phyloP scores from a whole-genome alignment of 495 filamentous ascomycete genomes.

The Xylaria telfairii region DNA sequence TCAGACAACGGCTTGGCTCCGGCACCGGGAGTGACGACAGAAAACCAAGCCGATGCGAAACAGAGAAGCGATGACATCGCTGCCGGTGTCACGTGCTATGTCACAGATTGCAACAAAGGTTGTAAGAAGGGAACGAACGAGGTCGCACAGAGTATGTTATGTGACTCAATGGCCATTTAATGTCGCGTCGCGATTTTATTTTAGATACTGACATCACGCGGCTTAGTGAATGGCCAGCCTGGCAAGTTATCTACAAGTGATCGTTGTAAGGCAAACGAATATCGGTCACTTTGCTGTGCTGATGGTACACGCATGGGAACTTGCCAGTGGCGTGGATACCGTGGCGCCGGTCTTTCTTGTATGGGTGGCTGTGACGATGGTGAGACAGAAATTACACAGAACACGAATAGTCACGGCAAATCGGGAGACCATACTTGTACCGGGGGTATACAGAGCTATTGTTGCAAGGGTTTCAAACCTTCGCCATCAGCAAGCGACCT shows the following conservation, averaged over 20 bases:
- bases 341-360: neutral
- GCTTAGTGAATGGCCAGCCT: neutral
- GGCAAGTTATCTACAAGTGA: neutral
- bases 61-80: neutral
- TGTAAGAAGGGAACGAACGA: neutral
- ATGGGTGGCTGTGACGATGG: neutral
- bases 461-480: neutral
- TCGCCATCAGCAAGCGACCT: neutral
- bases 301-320: neutral
- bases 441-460: neutral
- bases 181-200: no score
- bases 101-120: neutral
- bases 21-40: neutral
- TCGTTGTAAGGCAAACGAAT: no score
- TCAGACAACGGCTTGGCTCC: neutral
- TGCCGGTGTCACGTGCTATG: neutral
- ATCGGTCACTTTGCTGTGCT: no score
- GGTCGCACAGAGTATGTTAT: no score
- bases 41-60: neutral
- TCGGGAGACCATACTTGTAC: neutral
- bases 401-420: neutral
- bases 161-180: no score
- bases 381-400: neutral
- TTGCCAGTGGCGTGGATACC: constrained; percentile 2
- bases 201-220: no score